Base-by-base conservation (phyloP, 352 stramenopile species). In the Phytopythium kandeliae region DNA sequence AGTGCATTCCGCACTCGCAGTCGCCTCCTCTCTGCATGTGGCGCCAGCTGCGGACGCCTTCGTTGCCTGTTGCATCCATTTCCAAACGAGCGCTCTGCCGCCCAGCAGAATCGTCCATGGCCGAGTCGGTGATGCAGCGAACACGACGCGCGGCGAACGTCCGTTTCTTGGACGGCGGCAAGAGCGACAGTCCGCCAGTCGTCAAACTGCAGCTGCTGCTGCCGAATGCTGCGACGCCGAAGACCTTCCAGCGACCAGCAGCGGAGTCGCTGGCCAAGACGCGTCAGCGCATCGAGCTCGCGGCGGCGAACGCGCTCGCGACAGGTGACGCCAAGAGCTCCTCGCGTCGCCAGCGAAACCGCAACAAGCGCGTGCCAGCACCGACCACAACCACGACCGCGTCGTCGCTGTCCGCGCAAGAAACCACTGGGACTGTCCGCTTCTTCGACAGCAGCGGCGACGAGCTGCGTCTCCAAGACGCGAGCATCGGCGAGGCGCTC, bases 271-370 rank as follows among this genome's bases (percentile, higher is more conserved):
- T 81, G 25, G 69, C 75, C 35, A 84, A 81, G 47, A 54, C 86
- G n/a, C 74, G 74, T 35, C 62, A 72, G 33, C 75, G 78, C 16
- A 49, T 89, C 25, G 66, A 85, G 65, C 60, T 89, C 13, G 44
- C 82, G 30, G 78, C 73, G 22, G 51, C 65, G 12, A 44, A 48
- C 38, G 49, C 43, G 10, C 43, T 60, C 36, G 42, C 31, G 8
- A 41, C 42, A 15, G 34, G 36, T 2, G 43, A 30, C 34, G 51
- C 9, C 17, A 49, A 51, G 24, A 66, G 57, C 36, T 48, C 54
- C 7, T 47, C 41, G 31, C 46, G 46, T 19, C 64, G 44, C 44
- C 44, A 50, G 44, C 44, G 59, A 34, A 71, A 67, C 42, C 66
- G 45, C 30, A 51, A 54, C 21, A 57, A 63, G 48, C 35, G 28